Evolutionary conservation across 768 basidiomycete species (phyloP).

Genomic region (Hericium coralloides): DNA sequence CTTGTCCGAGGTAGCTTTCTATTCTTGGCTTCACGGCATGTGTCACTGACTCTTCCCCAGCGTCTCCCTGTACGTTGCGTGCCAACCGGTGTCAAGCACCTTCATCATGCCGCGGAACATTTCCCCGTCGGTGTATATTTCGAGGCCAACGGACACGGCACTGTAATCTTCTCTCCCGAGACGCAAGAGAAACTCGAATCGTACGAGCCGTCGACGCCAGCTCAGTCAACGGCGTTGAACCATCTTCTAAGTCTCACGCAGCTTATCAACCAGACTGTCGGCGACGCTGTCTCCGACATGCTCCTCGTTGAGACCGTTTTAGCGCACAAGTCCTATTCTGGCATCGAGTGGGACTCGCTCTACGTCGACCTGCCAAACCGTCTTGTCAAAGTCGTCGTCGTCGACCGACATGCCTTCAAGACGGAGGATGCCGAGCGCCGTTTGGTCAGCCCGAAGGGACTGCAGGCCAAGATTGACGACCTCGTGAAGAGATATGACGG

Average conservation of each 20-base stretch:
- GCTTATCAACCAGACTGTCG: conserved; percentile 96
- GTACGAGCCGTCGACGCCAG: conserved; percentile 70
- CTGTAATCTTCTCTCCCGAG: conserved; percentile 82
- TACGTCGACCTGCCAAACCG: conserved; percentile 94
- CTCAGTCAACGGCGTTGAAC: conserved; percentile 71
- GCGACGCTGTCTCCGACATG: conserved; percentile 94
- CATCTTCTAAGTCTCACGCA: conserved; percentile 71
- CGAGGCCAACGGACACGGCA: conserved; percentile 98
- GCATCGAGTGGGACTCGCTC: conserved; percentile 82
- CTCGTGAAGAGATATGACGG: conserved; percentile 68
- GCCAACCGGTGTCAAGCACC: conserved; percentile 93
- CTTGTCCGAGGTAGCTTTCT: conserved; percentile 55
- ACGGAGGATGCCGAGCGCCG: conserved; percentile 92
- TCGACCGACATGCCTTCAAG: conserved; percentile 73
- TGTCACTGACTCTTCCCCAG: conserved; percentile 28
- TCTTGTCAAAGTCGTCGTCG: conserved; percentile 86
- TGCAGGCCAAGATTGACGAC: conserved; percentile 79
- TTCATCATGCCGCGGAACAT: conserved; percentile 93
- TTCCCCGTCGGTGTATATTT: conserved; percentile 98
- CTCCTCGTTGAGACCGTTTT: conserved; percentile 91
- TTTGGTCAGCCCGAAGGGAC: conserved; percentile 66
- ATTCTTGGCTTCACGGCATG: neutral
- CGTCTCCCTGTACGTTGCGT: conserved; percentile 92
- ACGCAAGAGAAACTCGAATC: conserved; percentile 53
- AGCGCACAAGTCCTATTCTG: conserved; percentile 78